Evolutionary conservation across 1,139 yeast genomes (phyloP), one percentile per base, ranked within the genome.

Genomic region (Pichia sp.): DNA sequence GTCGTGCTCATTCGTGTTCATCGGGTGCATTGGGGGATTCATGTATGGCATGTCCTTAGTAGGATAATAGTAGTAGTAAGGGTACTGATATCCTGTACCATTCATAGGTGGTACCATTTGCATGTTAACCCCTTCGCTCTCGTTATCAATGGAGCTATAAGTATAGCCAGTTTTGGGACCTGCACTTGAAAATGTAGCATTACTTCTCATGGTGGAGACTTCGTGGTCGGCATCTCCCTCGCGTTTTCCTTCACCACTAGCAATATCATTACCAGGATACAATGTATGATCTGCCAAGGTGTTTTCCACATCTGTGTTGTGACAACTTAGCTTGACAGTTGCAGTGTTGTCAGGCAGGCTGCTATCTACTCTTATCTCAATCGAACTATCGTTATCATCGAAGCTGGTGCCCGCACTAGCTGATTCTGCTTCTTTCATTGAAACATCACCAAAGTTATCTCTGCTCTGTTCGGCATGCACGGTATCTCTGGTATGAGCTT

Each of bases 11-110:
- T 6, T 14, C 13, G 37, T 36, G 33, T 42, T 34, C 17, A 41
- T 38, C 11, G 45, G 44, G 12, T 27, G 38, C 15, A 35, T 41
- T 19, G 44, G 45, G 10, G 32, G 36, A 24, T 40, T 45, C 39
- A 45, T 35, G 27, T 41, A 51, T 8, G 44, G 45, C 27, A 47
- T 34, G 13, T 52, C 54, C 29, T 52, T 52, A 7, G 51, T 32
- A 27, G 55, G 57, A 27, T 49, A 44, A 29, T 49, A 44, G 33
- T 53, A 53, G 24, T 52, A 52, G 26, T 48, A 52, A 5, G 56
- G 57, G 17, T 47, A 40, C 14, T 46, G 55, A 17, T 40, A 44
- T 13, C 31, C 31, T 3, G 46, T 32, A 19, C 35, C 42, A n/a
- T 39, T 38, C 13, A 37, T 27, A 9, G 23, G 15, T 10, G 30